Base-by-base conservation (phyloP, 768 basidiomycete genomes). In the Termitomyces sp. region DNA sequence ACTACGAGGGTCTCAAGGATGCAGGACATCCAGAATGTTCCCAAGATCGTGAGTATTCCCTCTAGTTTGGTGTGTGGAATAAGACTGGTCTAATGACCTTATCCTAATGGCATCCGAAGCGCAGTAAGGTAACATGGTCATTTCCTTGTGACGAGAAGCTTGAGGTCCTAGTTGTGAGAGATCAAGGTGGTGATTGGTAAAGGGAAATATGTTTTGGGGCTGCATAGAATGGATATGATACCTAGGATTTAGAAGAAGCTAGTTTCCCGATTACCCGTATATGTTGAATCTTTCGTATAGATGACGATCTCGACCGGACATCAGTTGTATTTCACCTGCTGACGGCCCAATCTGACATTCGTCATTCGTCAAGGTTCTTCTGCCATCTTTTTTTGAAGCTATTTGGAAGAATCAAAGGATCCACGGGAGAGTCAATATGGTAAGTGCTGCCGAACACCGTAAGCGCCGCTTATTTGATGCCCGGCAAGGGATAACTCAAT, bases 91-190 rank as follows among this genome's bases (percentile, higher is more conserved):
- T 51, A 31, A 24, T 46, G 28, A 51, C n/a, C 22, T 34, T n/a
- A 61, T 71, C 69, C n/a, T n/a, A n/a, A n/a, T 61, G 54, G 79
- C 84, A 5, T 83, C 80, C 55, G 73, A 79, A 60, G 69, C 74
- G 5, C 69, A 74, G 16, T 83, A 86, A 50, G 69, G 70, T 1
- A 64, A 64, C 5, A 83, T 5, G 83, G 84, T 1, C 85, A 85
- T 65, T 86, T 86, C 64, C 79, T 82, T 13, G 76, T 0, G 64
- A 77, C 57, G 84, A 86, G 61, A 67, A 61, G 41, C 82, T 6
- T 29, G 29, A 29, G 6, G 3, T 29, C 29, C 29, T 83, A 0
- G 69, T 86, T 16, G 82, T 73, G 0, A 71, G 62, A 1, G 84
- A 84, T 62, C 33, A 33, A 12, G 33, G 33, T 6, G 9, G 9